These are phyloP conservation scores for Gamarada debralockiae DNA, from an alignment of 495 filamentous ascomycete genomes.

Conservation along the genomic window DNA sequence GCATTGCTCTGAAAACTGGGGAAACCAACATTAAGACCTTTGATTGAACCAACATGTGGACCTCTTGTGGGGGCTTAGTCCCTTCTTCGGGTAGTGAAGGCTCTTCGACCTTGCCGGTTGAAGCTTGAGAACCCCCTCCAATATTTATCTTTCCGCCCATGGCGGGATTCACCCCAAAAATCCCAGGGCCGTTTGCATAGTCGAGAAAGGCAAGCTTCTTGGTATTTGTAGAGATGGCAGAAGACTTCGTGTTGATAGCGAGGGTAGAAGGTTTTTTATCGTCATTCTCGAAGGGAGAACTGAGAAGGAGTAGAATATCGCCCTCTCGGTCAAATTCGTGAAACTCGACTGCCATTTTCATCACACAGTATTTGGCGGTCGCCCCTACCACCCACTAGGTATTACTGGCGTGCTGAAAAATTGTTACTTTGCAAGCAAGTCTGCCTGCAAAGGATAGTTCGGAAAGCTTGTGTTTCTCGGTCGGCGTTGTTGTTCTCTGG, in stretches of 20 bases:
- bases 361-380: too few relatives aligned
- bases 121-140: too few relatives aligned
- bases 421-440: too few relatives aligned
- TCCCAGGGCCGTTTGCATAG: too few relatives aligned
- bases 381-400: too few relatives aligned
- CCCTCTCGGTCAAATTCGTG: slow-evolving; percentile 2
- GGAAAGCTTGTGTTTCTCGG: too few relatives aligned
- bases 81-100: not conserved
- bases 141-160: too few relatives aligned
- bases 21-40: slow-evolving; percentile 47
- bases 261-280: not conserved
- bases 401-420: too few relatives aligned
- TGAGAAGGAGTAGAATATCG: slow-evolving; percentile 2
- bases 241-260: too few relatives aligned
- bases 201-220: not conserved
- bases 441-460: too few relatives aligned
- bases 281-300: not conserved
- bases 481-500: too few relatives aligned
- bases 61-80: not conserved
- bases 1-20: slow-evolving; percentile 33
- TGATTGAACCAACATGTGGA: slow-evolving; percentile 41
- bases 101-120: not conserved
- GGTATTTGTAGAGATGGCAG: not conserved
- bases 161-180: not conserved
- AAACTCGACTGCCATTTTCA: not conserved